Percentiles rank a stretch among this genome's conserved stretches.
These are phyloP conservation scores for Boletus coccyginus DNA, from an alignment of 768 basidiomycete species.

Conservation along the genomic window DNA sequence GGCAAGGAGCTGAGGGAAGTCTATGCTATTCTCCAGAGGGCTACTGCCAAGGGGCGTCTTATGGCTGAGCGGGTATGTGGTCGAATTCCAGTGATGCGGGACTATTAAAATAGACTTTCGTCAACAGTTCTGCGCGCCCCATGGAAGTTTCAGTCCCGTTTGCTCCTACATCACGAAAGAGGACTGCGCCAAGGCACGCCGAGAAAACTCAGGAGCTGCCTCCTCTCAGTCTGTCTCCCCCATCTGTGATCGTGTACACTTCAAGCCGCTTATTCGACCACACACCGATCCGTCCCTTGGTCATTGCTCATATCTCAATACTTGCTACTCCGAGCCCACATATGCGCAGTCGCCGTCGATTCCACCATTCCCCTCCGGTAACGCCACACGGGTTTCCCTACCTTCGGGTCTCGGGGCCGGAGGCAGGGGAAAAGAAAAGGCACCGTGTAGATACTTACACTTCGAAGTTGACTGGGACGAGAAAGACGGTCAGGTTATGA, in stretches of 20 bases:
- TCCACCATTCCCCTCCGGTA: conserved; percentile 62
- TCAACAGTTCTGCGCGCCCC: conserved; percentile 57
- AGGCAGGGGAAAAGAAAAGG: conserved; percentile 88
- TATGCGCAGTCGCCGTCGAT: conserved; percentile 87
- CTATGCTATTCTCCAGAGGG: conserved; percentile 69
- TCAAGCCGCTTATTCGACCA: conserved; percentile 84
- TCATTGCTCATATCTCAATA: conserved; percentile 96
- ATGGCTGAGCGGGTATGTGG: conserved; percentile 76
- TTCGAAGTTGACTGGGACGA: conserved; percentile 88
- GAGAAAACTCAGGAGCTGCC: conserved; percentile 15
- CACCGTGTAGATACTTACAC: conserved; percentile 85
- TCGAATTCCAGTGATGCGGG: background rate
- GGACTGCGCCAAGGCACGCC: conserved; percentile 68
- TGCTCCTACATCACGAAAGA: conserved; percentile 85
- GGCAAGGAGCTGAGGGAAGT: conserved; percentile 72
- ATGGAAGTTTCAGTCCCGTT: conserved; percentile 78
- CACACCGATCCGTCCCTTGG: conserved; percentile 89
- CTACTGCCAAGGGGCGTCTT: conserved; percentile 73
- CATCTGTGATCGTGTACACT: conserved; percentile 80
- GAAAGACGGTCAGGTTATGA: conserved; percentile 44
- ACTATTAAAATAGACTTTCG: background rate
- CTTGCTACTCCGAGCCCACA: conserved; percentile 93
- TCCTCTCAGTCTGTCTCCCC: conserved; percentile 16
- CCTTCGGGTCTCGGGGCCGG: conserved; percentile 87
- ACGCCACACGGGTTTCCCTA: conserved; percentile 59